Base-by-base conservation (phyloP, 139 green algal species). In the Chlamydomonas sphaeroides region DNA sequence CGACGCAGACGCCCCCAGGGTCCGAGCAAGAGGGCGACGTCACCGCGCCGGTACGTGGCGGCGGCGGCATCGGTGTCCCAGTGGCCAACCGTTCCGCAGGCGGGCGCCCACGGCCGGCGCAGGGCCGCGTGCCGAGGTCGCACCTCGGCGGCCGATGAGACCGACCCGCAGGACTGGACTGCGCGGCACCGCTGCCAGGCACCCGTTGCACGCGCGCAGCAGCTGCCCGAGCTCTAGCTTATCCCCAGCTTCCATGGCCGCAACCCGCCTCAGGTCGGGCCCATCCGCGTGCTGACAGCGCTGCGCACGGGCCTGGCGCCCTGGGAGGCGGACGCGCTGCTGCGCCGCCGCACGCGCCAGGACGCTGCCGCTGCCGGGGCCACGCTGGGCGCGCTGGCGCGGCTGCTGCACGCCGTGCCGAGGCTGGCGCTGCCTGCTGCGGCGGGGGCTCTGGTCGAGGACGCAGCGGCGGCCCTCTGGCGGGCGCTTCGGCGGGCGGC, bases 361-460 rank as follows among this genome's bases (percentile, higher is more conserved):
- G 76, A 88, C 68, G 28, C 73, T 3, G 26, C 11, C 5, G 78
- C 51, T 1, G 65, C 70, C 3, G 51, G 63, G 28, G n/a, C 78
- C 1, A 86, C 72, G 6, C 68, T 90, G 51, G 59, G 11, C 21
- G 59, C 76, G 7, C 78, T 90, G n/a, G 53, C 70, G n/a, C 45
- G 66, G 15, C 51, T 88, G 51, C 39, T 90, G 39, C 41, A 51
- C 39, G 33, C 71, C 56, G 65, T 90, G 48, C 83, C 83, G 11
- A 90, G 78, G 38, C 49, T 90, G 71, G 78, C 74, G 62, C 67
- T 90, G 30, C 86, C 86, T 28, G 10, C 78, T 35, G 51, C 80
- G 11, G 80, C 85, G 35, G 79, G 81, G 28, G n/a, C 53, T 20
- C 51, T 80, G 57, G 86, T 88, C 30, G 36, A 38, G 35, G 26